phyloP scores from a whole-genome alignment of 169 alveolate species.

The Plasmodium cynomolgi region DNA sequence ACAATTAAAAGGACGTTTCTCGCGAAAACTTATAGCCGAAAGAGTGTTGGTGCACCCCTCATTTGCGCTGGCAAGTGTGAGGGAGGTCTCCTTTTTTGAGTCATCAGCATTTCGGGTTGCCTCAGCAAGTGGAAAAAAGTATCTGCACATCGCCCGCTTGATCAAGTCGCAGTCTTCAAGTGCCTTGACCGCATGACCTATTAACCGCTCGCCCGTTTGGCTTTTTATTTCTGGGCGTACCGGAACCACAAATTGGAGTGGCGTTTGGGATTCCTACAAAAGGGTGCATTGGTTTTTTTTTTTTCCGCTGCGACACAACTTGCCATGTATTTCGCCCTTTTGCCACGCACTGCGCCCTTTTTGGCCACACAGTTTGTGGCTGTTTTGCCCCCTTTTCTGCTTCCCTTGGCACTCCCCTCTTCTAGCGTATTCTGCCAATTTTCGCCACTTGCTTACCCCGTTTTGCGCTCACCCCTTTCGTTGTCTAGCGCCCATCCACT shows the following conservation, averaged over 20 bases:
- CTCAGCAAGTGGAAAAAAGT: background rate
- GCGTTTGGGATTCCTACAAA: background rate
- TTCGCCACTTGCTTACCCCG: background rate
- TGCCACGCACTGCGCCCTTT: background rate
- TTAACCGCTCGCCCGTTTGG: background rate
- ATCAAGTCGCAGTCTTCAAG: background rate
- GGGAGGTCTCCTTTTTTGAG: background rate
- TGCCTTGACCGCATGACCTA: background rate
- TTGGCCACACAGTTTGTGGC: background rate
- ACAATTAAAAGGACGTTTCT: background rate
- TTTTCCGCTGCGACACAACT: background rate
- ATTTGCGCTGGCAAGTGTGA: background rate
- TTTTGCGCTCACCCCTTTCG: background rate
- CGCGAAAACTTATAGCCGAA: background rate
- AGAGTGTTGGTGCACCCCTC: background rate
- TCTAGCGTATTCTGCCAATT: background rate
- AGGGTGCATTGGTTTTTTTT: background rate
- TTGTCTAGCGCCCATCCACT: constrained; percentile 34
- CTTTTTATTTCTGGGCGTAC: background rate
- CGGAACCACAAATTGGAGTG: background rate
- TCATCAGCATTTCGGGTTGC: background rate
- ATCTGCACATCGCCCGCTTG: background rate
- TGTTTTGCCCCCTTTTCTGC: background rate
- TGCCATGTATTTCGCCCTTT: background rate
- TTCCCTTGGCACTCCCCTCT: background rate